phyloP scores from a whole-genome alignment of 805 yeast species.

The Cyberlindnera mississippiensis region DNA sequence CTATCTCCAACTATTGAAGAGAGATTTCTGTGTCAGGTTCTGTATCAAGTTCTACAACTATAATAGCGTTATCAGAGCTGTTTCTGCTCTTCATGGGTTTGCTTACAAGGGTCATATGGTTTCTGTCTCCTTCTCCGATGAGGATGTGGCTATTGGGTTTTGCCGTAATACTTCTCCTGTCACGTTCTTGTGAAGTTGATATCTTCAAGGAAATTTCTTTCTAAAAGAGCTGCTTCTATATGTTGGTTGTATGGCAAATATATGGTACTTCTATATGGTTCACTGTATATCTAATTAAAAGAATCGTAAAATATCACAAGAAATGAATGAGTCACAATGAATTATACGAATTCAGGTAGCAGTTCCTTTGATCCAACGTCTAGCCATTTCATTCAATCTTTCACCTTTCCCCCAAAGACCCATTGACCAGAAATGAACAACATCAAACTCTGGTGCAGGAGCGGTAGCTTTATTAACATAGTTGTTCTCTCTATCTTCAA shows the following conservation, averaged over 20 bases:
- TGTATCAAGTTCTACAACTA: neutral
- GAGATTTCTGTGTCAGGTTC: neutral
- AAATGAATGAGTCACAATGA: too few relatives aligned
- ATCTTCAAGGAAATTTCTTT: neutral
- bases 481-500: conserved; percentile 15
- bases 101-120: neutral
- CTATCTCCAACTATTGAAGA: too few relatives aligned
- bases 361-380: conserved; percentile 49
- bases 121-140: neutral
- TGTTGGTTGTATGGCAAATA: too few relatives aligned
- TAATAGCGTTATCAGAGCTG: neutral
- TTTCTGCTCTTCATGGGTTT: neutral
- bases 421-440: conserved; percentile 64
- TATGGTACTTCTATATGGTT: too few relatives aligned
- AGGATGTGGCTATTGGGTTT: neutral
- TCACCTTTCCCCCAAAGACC: conserved; percentile 56
- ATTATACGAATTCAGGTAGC: neutral
- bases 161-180: neutral
- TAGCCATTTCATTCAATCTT: conserved; percentile 46
- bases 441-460: conserved; percentile 37
- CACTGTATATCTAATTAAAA: too few relatives aligned
- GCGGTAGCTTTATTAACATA: conserved; percentile 11
- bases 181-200: neutral
- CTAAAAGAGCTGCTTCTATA: too few relatives aligned
- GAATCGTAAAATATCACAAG: too few relatives aligned